Evolutionary conservation across 2,329 filamentous ascomycete species (phyloP), one percentile per base, ranked within the genome.

Genomic region (Zopfia rhizophila): DNA sequence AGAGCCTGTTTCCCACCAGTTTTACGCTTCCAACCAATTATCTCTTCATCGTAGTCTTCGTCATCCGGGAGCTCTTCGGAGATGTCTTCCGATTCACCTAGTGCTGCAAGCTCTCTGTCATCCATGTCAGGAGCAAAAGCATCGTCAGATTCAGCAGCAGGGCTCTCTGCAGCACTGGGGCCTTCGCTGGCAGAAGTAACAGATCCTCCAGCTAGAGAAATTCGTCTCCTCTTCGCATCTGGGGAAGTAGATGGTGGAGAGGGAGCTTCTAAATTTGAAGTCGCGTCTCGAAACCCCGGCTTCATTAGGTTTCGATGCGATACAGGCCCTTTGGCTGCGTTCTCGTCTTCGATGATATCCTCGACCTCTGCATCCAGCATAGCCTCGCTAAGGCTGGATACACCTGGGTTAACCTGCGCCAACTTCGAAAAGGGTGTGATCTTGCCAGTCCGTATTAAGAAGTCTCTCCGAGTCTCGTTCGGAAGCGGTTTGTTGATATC

Each of bases 361-460:
- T 89, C 89, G 45, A 91, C 87, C 65, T 96, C 91, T 0, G 89
- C 91, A 66, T 95, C 90, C 11, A 92, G 76, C 47, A 96, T 82
- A 2, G 87, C 88, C 62, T 92, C 86, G 8, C 88, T 87, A 12
- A 96, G 77, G 48, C 86, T 87, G 2, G 87, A 87, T 31, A 86
- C 80, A 3, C 85, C 79, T 3, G 82, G 84, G 19, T 83, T 77
- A 2, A 85, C 75, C n/a, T 83, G 79, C 11, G 83, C 85, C 59
- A 96, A 82, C 53, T 87, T 89, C 6, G 91, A 89, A 64, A 99
- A 99, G 0, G 94, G 94, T 0, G 94, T 99, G 58, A 99, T 97
- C 74, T 97, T 97, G 51, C 94, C 94, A 0, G 93, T 99, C 19
- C 94, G 86, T 36, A 99, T 94, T 33, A 99, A 82, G 67, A 89